Conservation (phyloP, 2,329 filamentous ascomycete genomes). For the Paecilomyces sp. region DNA sequence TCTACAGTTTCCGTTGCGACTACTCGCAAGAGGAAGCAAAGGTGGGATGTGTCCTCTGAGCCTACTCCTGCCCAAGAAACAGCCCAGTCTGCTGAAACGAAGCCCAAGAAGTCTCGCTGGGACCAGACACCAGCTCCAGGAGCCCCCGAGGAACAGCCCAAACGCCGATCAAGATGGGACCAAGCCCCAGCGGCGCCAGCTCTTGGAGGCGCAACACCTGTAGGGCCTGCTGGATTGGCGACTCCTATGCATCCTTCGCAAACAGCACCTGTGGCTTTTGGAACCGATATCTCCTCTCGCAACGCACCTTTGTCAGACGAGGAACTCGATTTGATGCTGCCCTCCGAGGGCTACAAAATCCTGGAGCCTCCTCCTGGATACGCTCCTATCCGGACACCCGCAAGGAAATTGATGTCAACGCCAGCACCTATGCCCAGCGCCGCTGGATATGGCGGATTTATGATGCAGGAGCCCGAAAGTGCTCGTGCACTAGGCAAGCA, state of each 20-base stretch:
- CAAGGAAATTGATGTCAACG: constrained; percentile 68
- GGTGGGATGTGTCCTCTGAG: constrained; percentile 77
- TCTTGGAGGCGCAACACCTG: constrained; percentile 59
- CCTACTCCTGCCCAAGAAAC: constrained; percentile 44
- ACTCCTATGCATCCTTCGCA: constrained; percentile 71
- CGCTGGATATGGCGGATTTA: constrained; percentile 68
- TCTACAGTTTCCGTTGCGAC: constrained; percentile 57
- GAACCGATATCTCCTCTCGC: constrained; percentile 70
- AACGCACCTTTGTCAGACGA: constrained; percentile 85
- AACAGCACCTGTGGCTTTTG: constrained; percentile 58
- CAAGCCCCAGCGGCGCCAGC: constrained; percentile 76
- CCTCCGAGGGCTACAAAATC: constrained; percentile 86
- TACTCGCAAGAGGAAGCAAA: constrained; percentile 79
- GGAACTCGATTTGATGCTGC: constrained; percentile 85
- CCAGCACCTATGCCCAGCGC: constrained; percentile 57
- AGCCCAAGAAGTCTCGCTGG: constrained; percentile 77
- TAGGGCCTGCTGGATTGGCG: constrained; percentile 65
- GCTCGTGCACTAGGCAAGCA: constrained; percentile 78
- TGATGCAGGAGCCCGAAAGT: constrained; percentile 94
- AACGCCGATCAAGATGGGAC: constrained; percentile 84
- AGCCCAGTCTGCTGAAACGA: constrained; percentile 48
- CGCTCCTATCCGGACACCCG: constrained; percentile 69
- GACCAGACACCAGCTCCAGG: constrained; percentile 67
- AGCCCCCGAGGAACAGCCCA: constrained; percentile 49
- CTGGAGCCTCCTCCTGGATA: constrained; percentile 88